Evolutionary conservation across 2,329 filamentous ascomycete genomes (phyloP).

Genomic region (Phoma herbarum): DNA sequence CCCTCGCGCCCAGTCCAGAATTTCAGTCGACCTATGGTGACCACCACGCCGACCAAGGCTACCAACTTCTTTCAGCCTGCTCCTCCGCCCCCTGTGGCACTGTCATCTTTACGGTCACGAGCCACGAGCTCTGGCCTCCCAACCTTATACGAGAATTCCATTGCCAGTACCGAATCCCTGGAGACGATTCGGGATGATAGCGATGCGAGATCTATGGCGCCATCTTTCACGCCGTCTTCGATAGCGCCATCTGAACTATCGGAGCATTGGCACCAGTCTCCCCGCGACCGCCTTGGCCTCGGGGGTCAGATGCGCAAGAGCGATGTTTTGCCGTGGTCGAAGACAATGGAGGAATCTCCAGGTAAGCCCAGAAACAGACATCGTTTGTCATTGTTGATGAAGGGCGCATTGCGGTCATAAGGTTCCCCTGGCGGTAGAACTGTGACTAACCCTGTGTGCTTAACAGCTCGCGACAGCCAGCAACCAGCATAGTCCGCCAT

Average conservation of each 20-base stretch:
- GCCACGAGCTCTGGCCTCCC: constrained; percentile 36
- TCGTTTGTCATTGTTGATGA: constrained; percentile 38
- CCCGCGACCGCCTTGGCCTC: constrained; percentile 50
- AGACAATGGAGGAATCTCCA: constrained; percentile 20
- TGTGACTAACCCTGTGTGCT: constrained; percentile 15
- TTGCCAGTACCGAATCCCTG: constrained; percentile 36
- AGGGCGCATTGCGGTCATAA: constrained; percentile 22
- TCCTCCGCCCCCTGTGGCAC: constrained; percentile 18
- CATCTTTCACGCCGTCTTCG: constrained; percentile 36
- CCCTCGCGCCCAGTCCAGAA: constrained; percentile 33
- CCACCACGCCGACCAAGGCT: constrained; percentile 10
- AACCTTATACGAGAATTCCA: constrained; percentile 45
- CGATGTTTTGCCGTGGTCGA: constrained; percentile 45
- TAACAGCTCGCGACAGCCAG: constrained; percentile 18
- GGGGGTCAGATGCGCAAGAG: constrained; percentile 47
- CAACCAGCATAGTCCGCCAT: constrained; percentile 15
- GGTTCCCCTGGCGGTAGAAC: constrained; percentile 20
- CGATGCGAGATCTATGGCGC: constrained; percentile 38
- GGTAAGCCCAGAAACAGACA: constrained; percentile 36
- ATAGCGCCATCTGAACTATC: constrained; percentile 49
- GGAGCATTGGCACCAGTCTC: constrained; percentile 47
- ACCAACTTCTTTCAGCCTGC: constrained; percentile 19
- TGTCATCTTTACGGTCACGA: constrained; percentile 26
- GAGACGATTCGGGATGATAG: constrained; percentile 24
- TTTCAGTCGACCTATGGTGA: constrained; percentile 35